Evolutionary conservation across 208 protist genomes (phyloP), one percentile per base, ranked within the genome.

Genomic region (Leishmania martiniquensis): DNA sequence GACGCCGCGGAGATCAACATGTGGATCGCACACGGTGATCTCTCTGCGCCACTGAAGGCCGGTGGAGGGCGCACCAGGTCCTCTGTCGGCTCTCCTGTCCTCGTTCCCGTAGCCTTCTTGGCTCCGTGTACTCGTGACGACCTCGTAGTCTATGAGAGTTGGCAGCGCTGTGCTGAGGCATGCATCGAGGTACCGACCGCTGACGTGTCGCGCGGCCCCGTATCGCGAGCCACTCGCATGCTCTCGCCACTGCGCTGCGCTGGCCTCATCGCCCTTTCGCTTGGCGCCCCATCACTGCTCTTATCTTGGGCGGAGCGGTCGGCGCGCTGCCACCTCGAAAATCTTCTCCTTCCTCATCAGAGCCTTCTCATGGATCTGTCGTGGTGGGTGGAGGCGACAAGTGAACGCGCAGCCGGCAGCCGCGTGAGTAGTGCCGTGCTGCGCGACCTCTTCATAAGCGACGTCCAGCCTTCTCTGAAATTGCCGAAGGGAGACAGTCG

Each of bases 291-390:
- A 42, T 72, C 77, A 45, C 62, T 85, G 67, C 81, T 90, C 76
- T 70, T 80, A 45, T 78, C 84, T 15, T 84, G 80, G 80, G 72
- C 74, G 9, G 59, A 75, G 54, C n/a, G 45, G 63, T 2, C 69
- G 4, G 6, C 70, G 20, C 81, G 69, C 44, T 84, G 80, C 29
- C 67, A 80, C 44, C 52, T 85, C 37, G 67, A 62, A 37, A 62
- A 44, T 17, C 78, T 94, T n/a, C 69, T 92, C 12, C 84, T 92
- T n/a, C 75, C 87, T 2, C 86, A 92, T 65, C 90, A 94, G 60
- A 87, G 73, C 22, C 81, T 94, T 20, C 69, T 94, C 6, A 39
- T 91, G n/a, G 87, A 95, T 76, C 6, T 91, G 32, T 86, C 82
- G 34, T 91, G 89, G 80, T 92, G 83, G 63, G n/a, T 92, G 39